Evolutionary conservation across 768 basidiomycete genomes (phyloP).

Genomic region (Albatrellus ellisii): DNA sequence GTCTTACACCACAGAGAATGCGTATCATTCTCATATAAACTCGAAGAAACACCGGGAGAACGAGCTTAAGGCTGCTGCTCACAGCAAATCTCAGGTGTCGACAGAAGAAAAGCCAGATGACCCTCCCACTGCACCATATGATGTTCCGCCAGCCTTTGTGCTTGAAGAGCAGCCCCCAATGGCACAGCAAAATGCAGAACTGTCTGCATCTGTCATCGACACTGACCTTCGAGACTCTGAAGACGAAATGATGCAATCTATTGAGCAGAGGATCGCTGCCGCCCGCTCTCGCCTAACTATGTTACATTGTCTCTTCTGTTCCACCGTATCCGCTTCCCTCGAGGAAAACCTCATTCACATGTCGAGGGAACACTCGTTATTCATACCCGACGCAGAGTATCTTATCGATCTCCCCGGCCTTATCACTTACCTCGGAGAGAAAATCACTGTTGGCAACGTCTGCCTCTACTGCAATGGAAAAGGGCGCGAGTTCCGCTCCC

Average conservation of each 20-base stretch:
- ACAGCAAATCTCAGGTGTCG: conserved; percentile 8
- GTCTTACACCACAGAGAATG: conserved; percentile 78
- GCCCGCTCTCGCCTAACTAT: conserved; percentile 50
- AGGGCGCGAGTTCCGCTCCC: conserved; percentile 66
- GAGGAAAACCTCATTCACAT: conserved; percentile 76
- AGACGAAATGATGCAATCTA: conserved; percentile 36
- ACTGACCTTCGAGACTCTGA: too few relatives aligned
- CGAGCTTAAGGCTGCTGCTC: conserved; percentile 35
- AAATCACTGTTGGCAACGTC: conserved; percentile 84
- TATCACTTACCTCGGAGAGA: conserved; percentile 78
- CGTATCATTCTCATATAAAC: conserved; percentile 74
- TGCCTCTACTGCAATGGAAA: conserved; percentile 86
- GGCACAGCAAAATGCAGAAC: conserved; percentile 11
- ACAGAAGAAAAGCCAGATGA: conserved; percentile 5
- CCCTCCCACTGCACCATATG: neutral
- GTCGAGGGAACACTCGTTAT: conserved; percentile 82
- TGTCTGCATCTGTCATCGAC: conserved; percentile 24
- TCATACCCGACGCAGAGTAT: conserved; percentile 89
- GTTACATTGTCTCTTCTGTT: conserved; percentile 81
- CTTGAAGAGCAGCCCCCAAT: neutral
- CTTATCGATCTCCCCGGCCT: conserved; percentile 77
- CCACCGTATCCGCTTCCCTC: conserved; percentile 33
- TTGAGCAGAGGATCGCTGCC: conserved; percentile 65
- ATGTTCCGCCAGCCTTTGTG: neutral
- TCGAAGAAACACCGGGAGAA: conserved; percentile 86